Evolutionary conservation across 1,284 basidiomycete genomes (phyloP).

Genomic region (Mycosarcoma mackinlayi): DNA sequence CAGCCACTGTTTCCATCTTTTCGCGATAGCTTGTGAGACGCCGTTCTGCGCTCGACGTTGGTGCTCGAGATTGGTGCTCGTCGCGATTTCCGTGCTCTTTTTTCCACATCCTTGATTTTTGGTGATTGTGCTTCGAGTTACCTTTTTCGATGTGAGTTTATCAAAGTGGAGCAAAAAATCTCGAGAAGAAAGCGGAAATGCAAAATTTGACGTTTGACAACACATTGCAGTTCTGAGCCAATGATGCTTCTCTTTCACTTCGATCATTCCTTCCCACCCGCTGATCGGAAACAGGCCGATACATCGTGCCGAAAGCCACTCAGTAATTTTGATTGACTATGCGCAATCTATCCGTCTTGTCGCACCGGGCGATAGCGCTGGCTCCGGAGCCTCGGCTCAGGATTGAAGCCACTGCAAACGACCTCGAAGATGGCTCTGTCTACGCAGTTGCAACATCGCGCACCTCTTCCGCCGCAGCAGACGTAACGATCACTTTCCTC

Average conservation of each 20-base stretch:
- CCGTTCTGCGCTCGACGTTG: too few species aligned
- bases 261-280: neutral
- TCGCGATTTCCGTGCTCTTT: too few species aligned
- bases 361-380: slow-evolving; percentile 36
- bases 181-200: neutral
- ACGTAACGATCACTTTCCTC: slow-evolving; percentile 35
- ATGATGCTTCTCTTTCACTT: neutral
- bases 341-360: slow-evolving; percentile 43
- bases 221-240: neutral
- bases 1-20: too few species aligned
- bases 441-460: slow-evolving; percentile 44
- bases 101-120: neutral
- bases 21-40: too few species aligned
- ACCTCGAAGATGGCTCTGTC: slow-evolving; percentile 39
- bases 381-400: slow-evolving; percentile 10
- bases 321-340: slow-evolving; percentile 19
- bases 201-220: slow-evolving; percentile 10
- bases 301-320: too few species aligned
- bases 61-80: too few species aligned
- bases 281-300: neutral
- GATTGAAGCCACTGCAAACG: slow-evolving; percentile 36
- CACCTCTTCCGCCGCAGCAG: slow-evolving; percentile 22
- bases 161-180: slow-evolving; percentile 10
- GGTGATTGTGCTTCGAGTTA: too few species aligned
- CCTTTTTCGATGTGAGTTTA: neutral